Conservation (phyloP, 2,329 filamentous ascomycete species). For the Coniochaeta prunicola region DNA sequence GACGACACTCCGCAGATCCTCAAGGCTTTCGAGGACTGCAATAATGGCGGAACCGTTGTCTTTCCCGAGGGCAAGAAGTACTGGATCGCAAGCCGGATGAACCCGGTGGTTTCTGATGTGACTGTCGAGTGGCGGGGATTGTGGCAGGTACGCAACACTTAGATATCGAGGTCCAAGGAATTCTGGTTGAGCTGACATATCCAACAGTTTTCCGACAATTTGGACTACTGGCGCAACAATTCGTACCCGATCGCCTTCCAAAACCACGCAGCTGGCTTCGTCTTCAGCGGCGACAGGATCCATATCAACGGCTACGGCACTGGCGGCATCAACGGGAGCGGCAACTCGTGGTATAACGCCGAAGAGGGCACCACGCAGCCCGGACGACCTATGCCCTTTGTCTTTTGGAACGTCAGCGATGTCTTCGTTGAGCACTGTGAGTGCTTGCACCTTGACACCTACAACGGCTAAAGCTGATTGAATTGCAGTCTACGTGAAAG, state of each 20-base stretch:
- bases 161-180: neutral
- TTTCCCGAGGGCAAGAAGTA: slow-evolving; percentile 44
- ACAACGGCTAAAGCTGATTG: neutral
- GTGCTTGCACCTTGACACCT: neutral
- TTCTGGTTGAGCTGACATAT: neutral
- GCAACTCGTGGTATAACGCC: slow-evolving; percentile 44
- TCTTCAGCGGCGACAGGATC: slow-evolving; percentile 42
- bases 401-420: slow-evolving; percentile 50
- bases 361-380: slow-evolving; percentile 37
- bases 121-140: slow-evolving; percentile 43
- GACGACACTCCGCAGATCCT: slow-evolving; percentile 20
- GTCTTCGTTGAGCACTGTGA: slow-evolving; percentile 40
- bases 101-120: slow-evolving; percentile 29
- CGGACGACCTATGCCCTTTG: slow-evolving; percentile 50
- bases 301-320: slow-evolving; percentile 42
- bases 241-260: slow-evolving; percentile 46
- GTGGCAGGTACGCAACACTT: slow-evolving; percentile 31
- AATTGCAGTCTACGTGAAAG: neutral
- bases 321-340: slow-evolving; percentile 47
- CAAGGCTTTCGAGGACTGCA: slow-evolving; percentile 17
- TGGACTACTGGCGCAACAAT: slow-evolving; percentile 47
- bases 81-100: slow-evolving; percentile 40
- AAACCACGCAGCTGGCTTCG: slow-evolving; percentile 46
- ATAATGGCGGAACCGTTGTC: slow-evolving; percentile 29
- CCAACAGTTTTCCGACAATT: slow-evolving; percentile 36